Evolutionary conservation across 371 early-diverging fungal species (phyloP).

Genomic region (Circinella umbellata): DNA sequence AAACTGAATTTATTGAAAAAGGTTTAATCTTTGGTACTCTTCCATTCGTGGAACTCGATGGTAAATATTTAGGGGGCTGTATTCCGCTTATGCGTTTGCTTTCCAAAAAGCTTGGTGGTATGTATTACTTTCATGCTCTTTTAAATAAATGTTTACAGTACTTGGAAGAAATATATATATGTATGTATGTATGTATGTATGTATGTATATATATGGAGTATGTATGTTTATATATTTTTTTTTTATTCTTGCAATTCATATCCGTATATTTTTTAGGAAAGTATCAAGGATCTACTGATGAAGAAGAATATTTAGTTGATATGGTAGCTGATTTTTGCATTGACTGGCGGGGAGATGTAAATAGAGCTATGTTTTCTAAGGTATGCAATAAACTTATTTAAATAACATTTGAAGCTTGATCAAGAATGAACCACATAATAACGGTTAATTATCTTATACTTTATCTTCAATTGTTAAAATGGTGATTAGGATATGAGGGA

Average conservation of each 20-base stretch:
- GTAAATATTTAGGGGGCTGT: slow-evolving; percentile 29
- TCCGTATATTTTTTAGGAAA: slow-evolving; percentile 11
- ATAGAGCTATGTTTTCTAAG: background rate
- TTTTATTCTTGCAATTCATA: background rate
- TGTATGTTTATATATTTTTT: too few species aligned
- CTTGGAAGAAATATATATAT: too few species aligned
- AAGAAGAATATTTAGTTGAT: slow-evolving; percentile 29
- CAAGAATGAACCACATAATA: too few species aligned
- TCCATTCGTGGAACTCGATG: slow-evolving; percentile 29
- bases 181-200: too few species aligned
- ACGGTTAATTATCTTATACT: background rate
- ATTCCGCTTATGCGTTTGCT: slow-evolving; percentile 28
- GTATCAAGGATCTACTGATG: slow-evolving; percentile 28
- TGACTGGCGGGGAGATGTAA: slow-evolving; percentile 21
- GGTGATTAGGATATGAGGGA: background rate
- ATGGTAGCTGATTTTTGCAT: slow-evolving; percentile 17
- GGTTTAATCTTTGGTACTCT: slow-evolving; percentile 20
- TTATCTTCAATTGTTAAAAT: background rate
- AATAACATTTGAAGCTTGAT: background rate
- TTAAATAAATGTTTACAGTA: too few species aligned
- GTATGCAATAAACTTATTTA: background rate
- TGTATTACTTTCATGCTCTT: too few species aligned
- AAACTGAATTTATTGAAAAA: slow-evolving; percentile 15
- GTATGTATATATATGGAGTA: too few species aligned
- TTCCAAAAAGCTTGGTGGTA: slow-evolving; percentile 24